Base-by-base conservation (phyloP, 352 stramenopile genomes). In the Pythium phragmiticola region DNA sequence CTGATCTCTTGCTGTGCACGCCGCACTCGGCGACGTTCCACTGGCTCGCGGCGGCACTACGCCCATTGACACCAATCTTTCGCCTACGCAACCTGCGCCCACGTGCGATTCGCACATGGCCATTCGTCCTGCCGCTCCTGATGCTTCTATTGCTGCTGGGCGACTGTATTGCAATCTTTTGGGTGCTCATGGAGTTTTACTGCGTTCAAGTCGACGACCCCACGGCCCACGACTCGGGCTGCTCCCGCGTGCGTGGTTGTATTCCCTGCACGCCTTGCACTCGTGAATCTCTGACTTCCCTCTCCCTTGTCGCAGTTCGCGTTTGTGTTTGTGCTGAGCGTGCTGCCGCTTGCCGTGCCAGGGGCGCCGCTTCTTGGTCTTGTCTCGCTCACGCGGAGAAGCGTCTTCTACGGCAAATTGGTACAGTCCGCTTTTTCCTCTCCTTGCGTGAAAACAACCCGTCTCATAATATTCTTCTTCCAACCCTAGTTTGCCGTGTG, bases 181-280 rank as follows among this genome's bases (percentile, higher is more conserved):
- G 78, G 79, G 79, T 92, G 41, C 58, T 92, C 39, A 83, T 94
- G 61, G 81, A 95, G 69, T 95, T 85, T 52, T 94, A 89, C 69
- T 95, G 87, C 69, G 75, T 95, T 53, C 87, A 95, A 90, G 77
- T 95, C 42, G 74, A 84, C 8, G 83, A 94, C 48, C 87, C 87
- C 14, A 94, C 81, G 19, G 56, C 73, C 19, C 58, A 82, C 47
- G 78, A 94, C 62, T 82, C 81, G 11, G 87, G 84, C 4, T 95
- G 84, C 48, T 92, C 87, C 7, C 76, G 82, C 53, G 87, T 95
- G 74, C 41, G 82, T 80, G 5, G n/a, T n/a, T n/a, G n/a, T n/a
- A n/a, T n/a, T n/a, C n/a, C n/a, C n/a, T n/a, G n/a, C n/a, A 7
- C 17, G 30, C 41, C 19, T 23, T 17, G 41, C 7, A 30, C 37